phyloP scores from a whole-genome alignment of 2,329 filamentous ascomycete genomes.

The Huntiella decipiens region DNA sequence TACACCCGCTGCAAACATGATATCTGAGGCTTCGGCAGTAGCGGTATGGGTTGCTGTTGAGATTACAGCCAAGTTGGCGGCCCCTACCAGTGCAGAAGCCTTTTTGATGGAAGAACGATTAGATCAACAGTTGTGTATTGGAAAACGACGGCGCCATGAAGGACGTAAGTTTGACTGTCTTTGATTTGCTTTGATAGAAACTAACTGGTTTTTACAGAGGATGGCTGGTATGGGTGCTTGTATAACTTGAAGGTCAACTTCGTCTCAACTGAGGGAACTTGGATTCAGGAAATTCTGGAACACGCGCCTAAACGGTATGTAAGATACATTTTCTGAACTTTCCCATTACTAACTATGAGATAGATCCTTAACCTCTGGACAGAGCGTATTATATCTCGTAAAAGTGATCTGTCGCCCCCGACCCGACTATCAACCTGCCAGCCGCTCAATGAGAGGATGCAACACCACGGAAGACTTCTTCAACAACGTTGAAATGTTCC shows the following conservation, averaged over 20 bases:
- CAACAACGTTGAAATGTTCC: conserved; percentile 36
- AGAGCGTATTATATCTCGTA: conserved; percentile 29
- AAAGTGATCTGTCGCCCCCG: conserved; percentile 18
- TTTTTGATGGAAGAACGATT: conserved; percentile 9
- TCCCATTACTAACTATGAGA: not conserved
- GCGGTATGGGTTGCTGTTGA: conserved; percentile 32
- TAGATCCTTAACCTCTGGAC: conserved; percentile 25
- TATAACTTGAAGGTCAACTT: conserved; percentile 30
- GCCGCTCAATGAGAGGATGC: not conserved
- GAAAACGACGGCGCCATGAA: conserved; percentile 9
- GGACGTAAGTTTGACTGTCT: conserved; percentile 7
- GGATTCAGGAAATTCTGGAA: conserved; percentile 28
- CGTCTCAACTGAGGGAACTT: conserved; percentile 22
- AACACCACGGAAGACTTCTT: conserved; percentile 33
- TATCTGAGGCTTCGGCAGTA: conserved; percentile 17
- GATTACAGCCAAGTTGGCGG: conserved; percentile 22
- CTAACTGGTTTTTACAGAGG: conserved; percentile 3
- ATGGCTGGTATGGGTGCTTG: conserved; percentile 26
- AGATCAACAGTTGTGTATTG: conserved; percentile 11
- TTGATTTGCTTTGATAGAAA: not conserved
- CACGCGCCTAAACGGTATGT: conserved; percentile 25
- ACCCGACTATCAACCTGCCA: not conserved
- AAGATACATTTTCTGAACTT: not conserved
- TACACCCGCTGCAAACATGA: conserved; percentile 22
- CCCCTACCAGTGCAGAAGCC: conserved; percentile 13